Evolutionary conservation across 805 yeast species (phyloP), one percentile per base, ranked within the genome.

Genomic region (Saccharomycopsis babjevae): DNA sequence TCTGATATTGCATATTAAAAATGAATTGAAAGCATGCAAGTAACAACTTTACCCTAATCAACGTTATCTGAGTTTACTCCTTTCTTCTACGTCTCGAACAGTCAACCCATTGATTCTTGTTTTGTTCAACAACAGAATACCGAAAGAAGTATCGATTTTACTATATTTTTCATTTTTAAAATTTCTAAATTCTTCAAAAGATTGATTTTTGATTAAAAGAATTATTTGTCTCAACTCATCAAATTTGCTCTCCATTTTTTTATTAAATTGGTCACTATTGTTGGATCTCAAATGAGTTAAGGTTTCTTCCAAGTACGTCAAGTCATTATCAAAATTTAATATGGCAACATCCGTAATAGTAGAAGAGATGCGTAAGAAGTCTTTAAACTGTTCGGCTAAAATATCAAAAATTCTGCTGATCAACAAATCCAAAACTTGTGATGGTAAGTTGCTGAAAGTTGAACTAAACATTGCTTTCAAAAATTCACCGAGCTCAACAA

Each of bases 401-500:
- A 88, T 84, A 74, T 92, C 98, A 70, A 89, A 89, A 32, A 93
- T 90, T 69, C 96, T 82, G 66, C 90, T 84, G 63, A 92, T 80
- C n/a, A 96, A 82, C 62, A 91, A 74, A 2, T 93, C 84, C 66
- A 88, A 82, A 61, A 93, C 84, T 5, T 88, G 81, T 54, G 79
- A 79, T 0, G 98, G 97, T 56, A 94, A 76, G 62, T 87, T 88
- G 11, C 87, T 85, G 67, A 94, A 82, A 16, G 96, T 90, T 1
- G 96, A 85, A 58, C 86, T 83, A 69, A 93, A 90, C 79, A 92
- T 81, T 72, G 89, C 89, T 65, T 88, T 88, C 69, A 93, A 77
- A 71, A 86, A 94, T 61, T 86, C 82, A 18, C 96, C 92, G 77
- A 92, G 83, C 72, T 93, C 98, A 57, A 83, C 82, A 61, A 93